Percentiles rank a stretch among this genome's conserved stretches.
Evolutionary conservation across 2,329 filamentous ascomycete genomes (phyloP).

Genomic region (Rutstroemia sp.): DNA sequence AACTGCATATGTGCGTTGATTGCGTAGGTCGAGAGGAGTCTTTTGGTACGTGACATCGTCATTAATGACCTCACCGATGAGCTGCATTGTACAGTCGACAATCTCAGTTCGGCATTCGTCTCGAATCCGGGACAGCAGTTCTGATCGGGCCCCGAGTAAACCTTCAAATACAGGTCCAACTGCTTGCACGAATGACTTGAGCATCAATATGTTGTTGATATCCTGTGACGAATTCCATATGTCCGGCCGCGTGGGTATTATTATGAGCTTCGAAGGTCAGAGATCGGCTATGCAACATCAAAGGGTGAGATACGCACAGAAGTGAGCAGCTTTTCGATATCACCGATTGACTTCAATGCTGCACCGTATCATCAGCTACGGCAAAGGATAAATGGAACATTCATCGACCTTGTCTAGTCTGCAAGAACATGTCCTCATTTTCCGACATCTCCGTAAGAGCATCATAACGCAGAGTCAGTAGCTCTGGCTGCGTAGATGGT

Average conservation of each 20-base stretch:
- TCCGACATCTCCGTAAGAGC: constrained; percentile 74
- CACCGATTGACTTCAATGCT: constrained; percentile 69
- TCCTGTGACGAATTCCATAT: constrained; percentile 69
- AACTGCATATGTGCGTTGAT: constrained; percentile 85
- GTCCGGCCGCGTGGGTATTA: constrained; percentile 59
- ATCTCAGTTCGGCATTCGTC: constrained; percentile 60
- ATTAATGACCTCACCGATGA: constrained; percentile 69
- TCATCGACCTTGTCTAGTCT: constrained; percentile 56
- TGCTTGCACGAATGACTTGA: constrained; percentile 72
- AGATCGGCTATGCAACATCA: constrained; percentile 14
- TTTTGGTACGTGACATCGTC: constrained; percentile 72
- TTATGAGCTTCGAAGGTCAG: constrained; percentile 52
- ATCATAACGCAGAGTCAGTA: constrained; percentile 67
- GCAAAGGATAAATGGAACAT: background rate
- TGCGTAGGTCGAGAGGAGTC: constrained; percentile 75
- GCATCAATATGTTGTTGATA: constrained; percentile 77
- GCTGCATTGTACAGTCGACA: constrained; percentile 49
- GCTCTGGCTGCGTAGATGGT: constrained; percentile 64
- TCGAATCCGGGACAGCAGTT: constrained; percentile 60
- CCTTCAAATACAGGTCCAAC: constrained; percentile 62
- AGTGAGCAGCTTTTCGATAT: constrained; percentile 74
- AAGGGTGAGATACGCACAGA: constrained; percentile 42
- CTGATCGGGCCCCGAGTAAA: constrained; percentile 54
- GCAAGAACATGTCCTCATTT: constrained; percentile 79
- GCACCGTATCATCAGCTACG: background rate